Evolutionary conservation across 345 rosid species (phyloP).

Genomic region (Turritis glabra): DNA sequence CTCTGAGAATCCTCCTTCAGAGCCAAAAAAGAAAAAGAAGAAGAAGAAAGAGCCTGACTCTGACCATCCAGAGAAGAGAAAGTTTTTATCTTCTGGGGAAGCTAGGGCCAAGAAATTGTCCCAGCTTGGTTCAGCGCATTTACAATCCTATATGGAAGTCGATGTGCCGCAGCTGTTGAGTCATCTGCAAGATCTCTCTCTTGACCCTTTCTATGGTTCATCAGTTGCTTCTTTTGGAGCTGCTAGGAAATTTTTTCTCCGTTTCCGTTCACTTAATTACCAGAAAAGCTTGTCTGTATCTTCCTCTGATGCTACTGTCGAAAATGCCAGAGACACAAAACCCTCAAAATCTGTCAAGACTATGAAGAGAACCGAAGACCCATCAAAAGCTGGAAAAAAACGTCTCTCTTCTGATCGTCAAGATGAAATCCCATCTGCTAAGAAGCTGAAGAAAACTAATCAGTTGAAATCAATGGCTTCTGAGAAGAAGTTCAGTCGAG

Average conservation of each 20-base stretch:
- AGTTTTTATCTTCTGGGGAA: conserved; percentile 49
- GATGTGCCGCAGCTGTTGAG: conserved; percentile 59
- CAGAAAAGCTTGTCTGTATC: conserved; percentile 75
- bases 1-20: conserved; percentile 42
- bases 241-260: conserved; percentile 62
- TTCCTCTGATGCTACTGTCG: conserved; percentile 45
- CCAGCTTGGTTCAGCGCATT: conserved; percentile 37
- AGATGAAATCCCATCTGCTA: conserved; percentile 74
- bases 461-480: conserved; percentile 58
- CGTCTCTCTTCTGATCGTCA: conserved; percentile 81
- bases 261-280: conserved; percentile 68
- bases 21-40: conserved; percentile 65
- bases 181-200: conserved; percentile 75
- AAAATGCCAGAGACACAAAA: conserved; percentile 44
- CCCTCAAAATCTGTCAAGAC: conserved; percentile 55
- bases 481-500: conserved; percentile 63
- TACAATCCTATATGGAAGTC: conserved; percentile 40
- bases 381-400: conserved; percentile 68
- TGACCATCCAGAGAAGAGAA: conserved; percentile 56
- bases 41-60: conserved; percentile 58
- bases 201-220: conserved; percentile 64
- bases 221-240: conserved; percentile 48
- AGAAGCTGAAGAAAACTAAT: conserved; percentile 66
- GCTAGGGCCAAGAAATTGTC: conserved; percentile 44
- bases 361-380: conserved; percentile 54